Percentiles rank a stretch among this genome's conserved stretches.
Evolutionary conservation across 2,329 filamentous ascomycete genomes (phyloP).

Genomic region (Scedosporium dehoogii): DNA sequence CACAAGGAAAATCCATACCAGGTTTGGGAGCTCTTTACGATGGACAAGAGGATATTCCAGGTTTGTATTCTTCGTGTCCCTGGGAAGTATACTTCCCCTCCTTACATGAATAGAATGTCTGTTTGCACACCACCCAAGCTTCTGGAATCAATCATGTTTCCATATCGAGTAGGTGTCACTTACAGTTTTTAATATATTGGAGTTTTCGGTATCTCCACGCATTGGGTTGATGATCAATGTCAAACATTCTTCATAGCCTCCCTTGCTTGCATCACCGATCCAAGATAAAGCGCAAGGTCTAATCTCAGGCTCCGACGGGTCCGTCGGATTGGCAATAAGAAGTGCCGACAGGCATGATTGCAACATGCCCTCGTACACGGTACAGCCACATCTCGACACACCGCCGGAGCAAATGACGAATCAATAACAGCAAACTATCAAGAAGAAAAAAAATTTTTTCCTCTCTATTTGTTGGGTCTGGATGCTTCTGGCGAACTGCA

Average conservation of each 20-base stretch:
- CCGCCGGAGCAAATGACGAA: background rate
- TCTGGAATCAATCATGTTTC: background rate
- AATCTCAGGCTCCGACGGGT: background rate
- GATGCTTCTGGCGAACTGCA: background rate
- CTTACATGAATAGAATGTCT: background rate
- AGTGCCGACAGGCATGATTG: background rate
- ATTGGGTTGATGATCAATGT: background rate
- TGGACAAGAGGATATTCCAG: background rate
- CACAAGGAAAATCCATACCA: background rate
- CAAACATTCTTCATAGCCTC: background rate
- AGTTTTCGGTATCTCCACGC: background rate
- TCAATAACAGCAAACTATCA: background rate
- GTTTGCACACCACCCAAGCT: background rate
- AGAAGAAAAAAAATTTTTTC: background rate
- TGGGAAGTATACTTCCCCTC: background rate
- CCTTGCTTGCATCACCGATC: background rate
- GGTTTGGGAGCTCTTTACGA: background rate
- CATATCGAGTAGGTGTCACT: background rate
- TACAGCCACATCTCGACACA: background rate
- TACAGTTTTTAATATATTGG: background rate
- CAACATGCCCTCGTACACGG: background rate
- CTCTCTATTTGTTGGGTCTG: background rate
- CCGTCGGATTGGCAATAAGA: background rate
- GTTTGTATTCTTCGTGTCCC: background rate
- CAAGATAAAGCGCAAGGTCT: background rate